Evolutionary conservation across 768 basidiomycete species (phyloP).

Genomic region (Ramaria sp.): DNA sequence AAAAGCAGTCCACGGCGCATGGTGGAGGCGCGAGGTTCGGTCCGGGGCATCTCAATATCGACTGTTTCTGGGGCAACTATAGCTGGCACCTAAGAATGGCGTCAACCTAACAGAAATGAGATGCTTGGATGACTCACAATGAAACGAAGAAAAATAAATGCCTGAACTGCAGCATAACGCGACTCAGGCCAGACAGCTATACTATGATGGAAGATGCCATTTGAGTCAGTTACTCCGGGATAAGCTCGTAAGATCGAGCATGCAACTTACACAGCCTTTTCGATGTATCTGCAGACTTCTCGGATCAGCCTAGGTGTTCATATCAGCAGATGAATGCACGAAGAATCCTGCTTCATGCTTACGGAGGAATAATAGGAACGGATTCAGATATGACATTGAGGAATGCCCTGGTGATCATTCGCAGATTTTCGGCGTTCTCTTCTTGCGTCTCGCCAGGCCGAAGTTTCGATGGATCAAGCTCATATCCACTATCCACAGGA

Average conservation of each 20-base stretch:
- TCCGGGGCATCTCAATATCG: conserved; percentile 51
- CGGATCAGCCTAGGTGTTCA: conserved; percentile 56
- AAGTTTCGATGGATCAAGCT: conserved; percentile 54
- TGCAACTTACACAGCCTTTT: conserved; percentile 55
- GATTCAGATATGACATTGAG: conserved; percentile 66
- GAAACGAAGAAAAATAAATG: conserved; percentile 84
- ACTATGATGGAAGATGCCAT: conserved; percentile 24
- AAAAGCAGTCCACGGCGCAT: conserved; percentile 74
- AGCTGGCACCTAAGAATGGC: conserved; percentile 62
- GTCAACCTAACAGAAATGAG: neutral
- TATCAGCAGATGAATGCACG: neutral
- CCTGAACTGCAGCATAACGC: conserved; percentile 74
- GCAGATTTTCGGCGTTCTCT: conserved; percentile 61
- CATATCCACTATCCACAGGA: conserved; percentile 65
- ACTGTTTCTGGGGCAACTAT: conserved; percentile 78
- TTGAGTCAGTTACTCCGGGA: neutral
- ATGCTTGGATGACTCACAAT: conserved; percentile 9
- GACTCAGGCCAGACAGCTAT: conserved; percentile 65
- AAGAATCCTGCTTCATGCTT: conserved; percentile 20
- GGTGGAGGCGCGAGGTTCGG: conserved; percentile 28
- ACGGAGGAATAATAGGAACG: conserved; percentile 62
- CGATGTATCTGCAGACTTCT: conserved; percentile 78
- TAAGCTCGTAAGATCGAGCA: conserved; percentile 1
- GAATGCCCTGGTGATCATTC: conserved; percentile 65
- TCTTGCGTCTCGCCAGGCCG: conserved; percentile 44